A percentile compares a stretch with the other conserved stretches of the same genome.
phyloP scores from a whole-genome alignment of 2,329 filamentous ascomycete species.

The Orbilia oligospora region DNA sequence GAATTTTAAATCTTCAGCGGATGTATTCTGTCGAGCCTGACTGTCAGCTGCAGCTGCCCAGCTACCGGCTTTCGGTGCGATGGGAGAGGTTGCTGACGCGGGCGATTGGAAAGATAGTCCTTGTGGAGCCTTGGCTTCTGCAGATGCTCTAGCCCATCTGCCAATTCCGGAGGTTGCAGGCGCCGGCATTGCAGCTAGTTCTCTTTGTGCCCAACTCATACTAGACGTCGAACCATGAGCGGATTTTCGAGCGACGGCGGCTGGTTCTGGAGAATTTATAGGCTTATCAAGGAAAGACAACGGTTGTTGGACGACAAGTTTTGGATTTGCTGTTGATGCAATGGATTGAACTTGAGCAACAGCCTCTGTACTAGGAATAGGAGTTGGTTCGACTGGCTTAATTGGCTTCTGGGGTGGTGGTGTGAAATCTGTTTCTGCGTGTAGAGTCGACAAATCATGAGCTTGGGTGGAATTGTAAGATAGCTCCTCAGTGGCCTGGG shows the following conservation, averaged over 20 bases:
- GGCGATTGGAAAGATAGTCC: constrained; percentile 4
- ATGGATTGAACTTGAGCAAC: neutral
- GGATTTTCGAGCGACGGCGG: neutral
- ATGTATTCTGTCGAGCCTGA: constrained; percentile 43
- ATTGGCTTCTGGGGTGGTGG: neutral
- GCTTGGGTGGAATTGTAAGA: neutral
- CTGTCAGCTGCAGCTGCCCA: neutral
- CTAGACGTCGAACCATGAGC: neutral
- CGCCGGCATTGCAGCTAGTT: constrained; percentile 1
- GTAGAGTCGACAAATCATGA: neutral
- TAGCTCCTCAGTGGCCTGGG: neutral
- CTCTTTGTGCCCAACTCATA: constrained; percentile 37
- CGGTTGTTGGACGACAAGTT: neutral
- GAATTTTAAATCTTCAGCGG: constrained; percentile 60
- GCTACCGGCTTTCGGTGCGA: neutral
- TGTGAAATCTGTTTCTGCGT: neutral
- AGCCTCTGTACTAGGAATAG: no score
- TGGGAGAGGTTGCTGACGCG: neutral
- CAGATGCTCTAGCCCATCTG: constrained; percentile 8
- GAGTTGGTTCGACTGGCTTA: neutral
- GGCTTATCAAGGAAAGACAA: neutral
- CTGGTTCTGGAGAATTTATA: neutral
- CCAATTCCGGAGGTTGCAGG: neutral
- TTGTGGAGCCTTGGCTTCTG: constrained; percentile 1
- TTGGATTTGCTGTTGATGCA: neutral